Evolutionary conservation across 805 yeast species (phyloP).

Genomic region (Wickerhamiella hasegawae): DNA sequence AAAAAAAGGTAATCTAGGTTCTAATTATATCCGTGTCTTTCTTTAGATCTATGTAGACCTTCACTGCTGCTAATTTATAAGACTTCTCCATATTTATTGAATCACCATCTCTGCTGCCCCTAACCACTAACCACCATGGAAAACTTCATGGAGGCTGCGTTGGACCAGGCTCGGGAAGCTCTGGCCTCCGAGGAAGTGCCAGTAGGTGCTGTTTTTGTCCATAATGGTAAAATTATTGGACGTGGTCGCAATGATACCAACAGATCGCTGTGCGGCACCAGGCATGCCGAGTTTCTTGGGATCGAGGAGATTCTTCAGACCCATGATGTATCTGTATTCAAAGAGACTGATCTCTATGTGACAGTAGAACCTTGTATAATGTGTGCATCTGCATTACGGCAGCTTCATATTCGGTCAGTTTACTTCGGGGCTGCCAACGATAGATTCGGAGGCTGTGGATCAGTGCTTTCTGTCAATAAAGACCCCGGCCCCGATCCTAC

Average conservation of each 20-base stretch:
- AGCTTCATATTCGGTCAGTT: constrained; percentile 55
- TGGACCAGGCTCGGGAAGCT: constrained; percentile 42
- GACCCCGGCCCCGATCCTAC: constrained; percentile 24
- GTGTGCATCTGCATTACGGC: constrained; percentile 90
- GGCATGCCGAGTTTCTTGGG: constrained; percentile 87
- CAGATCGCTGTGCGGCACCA: constrained; percentile 65
- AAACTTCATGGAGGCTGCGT: constrained; percentile 23
- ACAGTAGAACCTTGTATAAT: constrained; percentile 97
- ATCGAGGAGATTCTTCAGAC: constrained; percentile 35
- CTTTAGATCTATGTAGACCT: too few relatives aligned
- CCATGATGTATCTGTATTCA: constrained; percentile 25
- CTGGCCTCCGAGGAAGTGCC: constrained; percentile 62
- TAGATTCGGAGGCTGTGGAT: constrained; percentile 92
- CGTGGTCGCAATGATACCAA: constrained; percentile 80
- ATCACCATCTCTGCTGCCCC: too few relatives aligned
- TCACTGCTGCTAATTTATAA: too few relatives aligned
- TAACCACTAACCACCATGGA: too few relatives aligned
- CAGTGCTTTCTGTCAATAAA: constrained; percentile 47
- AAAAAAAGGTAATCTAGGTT: not conserved
- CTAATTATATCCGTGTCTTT: too few relatives aligned
- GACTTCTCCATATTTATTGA: too few relatives aligned
- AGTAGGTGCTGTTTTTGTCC: constrained; percentile 63
- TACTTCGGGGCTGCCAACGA: constrained; percentile 91
- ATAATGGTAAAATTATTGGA: constrained; percentile 39
- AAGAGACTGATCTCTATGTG: constrained; percentile 58